Percentiles rank a stretch among this genome's conserved stretches.
These are phyloP conservation scores for Naumovozyma dairenensis DNA, from an alignment of 805 yeast genomes.

Conservation along the genomic window DNA sequence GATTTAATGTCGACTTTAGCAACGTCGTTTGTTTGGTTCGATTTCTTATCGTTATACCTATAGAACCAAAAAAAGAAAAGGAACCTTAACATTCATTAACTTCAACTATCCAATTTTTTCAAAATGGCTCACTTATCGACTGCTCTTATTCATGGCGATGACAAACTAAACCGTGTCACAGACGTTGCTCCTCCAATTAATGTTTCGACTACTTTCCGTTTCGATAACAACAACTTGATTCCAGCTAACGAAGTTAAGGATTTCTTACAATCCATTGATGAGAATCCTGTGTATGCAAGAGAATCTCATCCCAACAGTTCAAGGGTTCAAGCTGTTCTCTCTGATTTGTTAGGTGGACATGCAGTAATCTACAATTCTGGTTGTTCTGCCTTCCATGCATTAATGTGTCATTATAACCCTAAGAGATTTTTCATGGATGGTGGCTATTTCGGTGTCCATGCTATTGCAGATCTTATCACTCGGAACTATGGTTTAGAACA, in stretches of 20 bases:
- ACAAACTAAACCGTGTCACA: conserved; percentile 39
- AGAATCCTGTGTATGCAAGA: conserved; percentile 54
- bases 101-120: too few species aligned
- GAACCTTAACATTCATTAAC: too few species aligned
- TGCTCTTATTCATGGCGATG: conserved; percentile 61
- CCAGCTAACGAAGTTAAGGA: conserved; percentile 33
- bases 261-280: conserved; percentile 26
- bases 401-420: conserved; percentile 60
- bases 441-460: conserved; percentile 78
- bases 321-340: conserved; percentile 56
- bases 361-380: conserved; percentile 70
- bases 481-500: conserved; percentile 50
- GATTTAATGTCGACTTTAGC: too few species aligned
- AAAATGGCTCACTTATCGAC: conserved; percentile 35
- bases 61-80: too few species aligned
- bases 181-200: conserved; percentile 74
- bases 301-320: conserved; percentile 61
- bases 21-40: too few species aligned
- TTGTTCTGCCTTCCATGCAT: conserved; percentile 66
- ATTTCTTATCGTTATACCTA: too few species aligned
- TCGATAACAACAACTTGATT: conserved; percentile 43
- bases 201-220: conserved; percentile 67
- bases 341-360: conserved; percentile 48
- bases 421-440: conserved; percentile 62
- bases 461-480: conserved; percentile 50